A percentile compares a stretch with the other conserved stretches of the same genome.
phyloP scores from a whole-genome alignment of 805 yeast genomes.

The Suhomyces kilbournensis region DNA sequence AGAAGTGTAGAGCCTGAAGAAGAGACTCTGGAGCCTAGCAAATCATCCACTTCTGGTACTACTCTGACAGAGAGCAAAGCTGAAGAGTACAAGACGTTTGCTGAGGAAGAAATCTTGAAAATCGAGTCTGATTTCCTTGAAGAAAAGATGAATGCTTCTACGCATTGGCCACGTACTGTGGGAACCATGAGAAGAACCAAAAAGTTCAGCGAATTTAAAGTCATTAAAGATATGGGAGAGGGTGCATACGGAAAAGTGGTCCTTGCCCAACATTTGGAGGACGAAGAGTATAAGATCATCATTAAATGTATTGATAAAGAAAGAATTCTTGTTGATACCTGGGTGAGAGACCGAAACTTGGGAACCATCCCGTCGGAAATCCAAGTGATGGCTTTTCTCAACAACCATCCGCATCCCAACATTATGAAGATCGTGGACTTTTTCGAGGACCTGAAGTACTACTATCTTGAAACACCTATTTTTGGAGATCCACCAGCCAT shows the following conservation, averaged over 20 bases:
- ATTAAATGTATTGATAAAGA: slow-evolving; percentile 90
- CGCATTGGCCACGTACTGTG: slow-evolving; percentile 47
- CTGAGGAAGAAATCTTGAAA: slow-evolving; percentile 43
- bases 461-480: slow-evolving; percentile 87
- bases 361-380: slow-evolving; percentile 98
- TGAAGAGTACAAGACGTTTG: slow-evolving; percentile 11
- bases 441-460: slow-evolving; percentile 87
- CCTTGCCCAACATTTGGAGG: slow-evolving; percentile 64
- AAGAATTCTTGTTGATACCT: slow-evolving; percentile 90
- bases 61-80: background rate
- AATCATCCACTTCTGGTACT: background rate
- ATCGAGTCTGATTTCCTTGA: slow-evolving; percentile 46
- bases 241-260: slow-evolving; percentile 97
- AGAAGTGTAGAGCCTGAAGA: background rate
- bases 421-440: slow-evolving; percentile 83
- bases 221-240: slow-evolving; percentile 81
- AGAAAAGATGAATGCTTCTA: slow-evolving; percentile 33
- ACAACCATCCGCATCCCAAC: slow-evolving; percentile 78
- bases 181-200: slow-evolving; percentile 73
- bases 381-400: slow-evolving; percentile 83
- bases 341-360: slow-evolving; percentile 88
- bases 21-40: background rate
- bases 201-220: slow-evolving; percentile 64
- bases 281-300: slow-evolving; percentile 64
- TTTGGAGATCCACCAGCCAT: slow-evolving; percentile 89